Conservation (phyloP, 2,329 filamentous ascomycete genomes). For the Fusarium tricinctum region DNA sequence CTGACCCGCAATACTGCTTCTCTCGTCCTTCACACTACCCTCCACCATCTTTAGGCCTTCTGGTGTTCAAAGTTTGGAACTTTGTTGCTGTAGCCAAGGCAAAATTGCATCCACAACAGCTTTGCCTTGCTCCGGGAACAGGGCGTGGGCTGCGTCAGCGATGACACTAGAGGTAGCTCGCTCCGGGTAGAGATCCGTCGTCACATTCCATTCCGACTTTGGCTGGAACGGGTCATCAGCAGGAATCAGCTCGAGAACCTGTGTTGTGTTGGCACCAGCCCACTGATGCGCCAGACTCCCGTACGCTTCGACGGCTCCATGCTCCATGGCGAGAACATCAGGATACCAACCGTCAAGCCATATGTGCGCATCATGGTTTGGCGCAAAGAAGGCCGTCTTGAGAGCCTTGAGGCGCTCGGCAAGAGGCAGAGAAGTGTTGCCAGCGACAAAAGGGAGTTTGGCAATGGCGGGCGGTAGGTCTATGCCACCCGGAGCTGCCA, state of each 20-base stretch:
- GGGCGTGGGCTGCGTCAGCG: background rate
- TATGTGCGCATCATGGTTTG: background rate
- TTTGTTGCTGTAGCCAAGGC: background rate
- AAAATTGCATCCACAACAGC: background rate
- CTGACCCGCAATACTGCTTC: background rate
- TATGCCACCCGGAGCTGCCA: background rate
- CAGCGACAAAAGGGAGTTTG: background rate
- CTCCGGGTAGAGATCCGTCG: background rate
- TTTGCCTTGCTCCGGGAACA: conserved; percentile 2
- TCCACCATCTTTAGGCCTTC: background rate
- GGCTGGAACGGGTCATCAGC: background rate
- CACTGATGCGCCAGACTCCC: background rate
- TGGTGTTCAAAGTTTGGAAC: background rate
- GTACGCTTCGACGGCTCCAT: background rate
- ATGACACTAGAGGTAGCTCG: background rate
- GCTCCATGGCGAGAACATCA: background rate
- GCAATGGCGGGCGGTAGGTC: background rate
- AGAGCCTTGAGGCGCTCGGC: background rate
- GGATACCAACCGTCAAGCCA: background rate
- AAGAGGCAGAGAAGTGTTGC: background rate
- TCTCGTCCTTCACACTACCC: background rate
- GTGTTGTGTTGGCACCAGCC: background rate
- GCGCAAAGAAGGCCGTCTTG: background rate
- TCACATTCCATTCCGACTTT: background rate
- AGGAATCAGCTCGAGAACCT: background rate